Conservation (phyloP, 495 filamentous ascomycete genomes). For the Entonaema liquescens region DNA sequence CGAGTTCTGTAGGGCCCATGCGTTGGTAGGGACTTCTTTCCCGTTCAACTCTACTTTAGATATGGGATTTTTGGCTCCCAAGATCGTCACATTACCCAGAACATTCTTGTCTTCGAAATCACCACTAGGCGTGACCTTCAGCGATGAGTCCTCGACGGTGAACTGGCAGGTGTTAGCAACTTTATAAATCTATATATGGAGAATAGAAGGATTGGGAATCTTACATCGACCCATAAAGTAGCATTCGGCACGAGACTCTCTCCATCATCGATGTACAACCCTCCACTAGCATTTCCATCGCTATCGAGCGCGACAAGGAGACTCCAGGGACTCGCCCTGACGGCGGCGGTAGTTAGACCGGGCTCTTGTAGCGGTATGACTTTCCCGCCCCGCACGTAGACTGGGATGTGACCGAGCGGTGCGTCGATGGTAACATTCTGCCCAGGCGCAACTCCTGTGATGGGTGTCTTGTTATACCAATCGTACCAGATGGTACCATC, state of each 20-base stretch:
- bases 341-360: constrained; percentile 72
- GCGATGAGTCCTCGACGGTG: constrained; percentile 52
- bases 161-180: constrained; percentile 53
- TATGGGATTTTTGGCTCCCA: constrained; percentile 64
- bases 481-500: constrained; percentile 77
- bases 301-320: constrained; percentile 69
- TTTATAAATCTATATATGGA: neutral
- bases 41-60: constrained; percentile 63
- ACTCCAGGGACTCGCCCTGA: constrained; percentile 73
- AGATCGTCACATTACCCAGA: constrained; percentile 70
- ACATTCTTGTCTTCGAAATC: constrained; percentile 67
- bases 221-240: constrained; percentile 65
- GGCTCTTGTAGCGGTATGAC: constrained; percentile 77
- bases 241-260: constrained; percentile 69
- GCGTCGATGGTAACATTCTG: constrained; percentile 78
- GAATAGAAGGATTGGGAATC: constrained; percentile 23
- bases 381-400: constrained; percentile 75
- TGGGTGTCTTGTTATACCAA: constrained; percentile 72
- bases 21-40: constrained; percentile 45
- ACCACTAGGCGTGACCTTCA: constrained; percentile 61
- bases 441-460: constrained; percentile 61
- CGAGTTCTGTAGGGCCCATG: constrained; percentile 60
- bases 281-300: constrained; percentile 67
- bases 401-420: constrained; percentile 80
- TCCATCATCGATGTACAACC: constrained; percentile 85